Percentiles rank a stretch among this genome's conserved stretches.
phyloP scores from a whole-genome alignment of 257 asterid genomes.

The Jacaranda copaia region DNA sequence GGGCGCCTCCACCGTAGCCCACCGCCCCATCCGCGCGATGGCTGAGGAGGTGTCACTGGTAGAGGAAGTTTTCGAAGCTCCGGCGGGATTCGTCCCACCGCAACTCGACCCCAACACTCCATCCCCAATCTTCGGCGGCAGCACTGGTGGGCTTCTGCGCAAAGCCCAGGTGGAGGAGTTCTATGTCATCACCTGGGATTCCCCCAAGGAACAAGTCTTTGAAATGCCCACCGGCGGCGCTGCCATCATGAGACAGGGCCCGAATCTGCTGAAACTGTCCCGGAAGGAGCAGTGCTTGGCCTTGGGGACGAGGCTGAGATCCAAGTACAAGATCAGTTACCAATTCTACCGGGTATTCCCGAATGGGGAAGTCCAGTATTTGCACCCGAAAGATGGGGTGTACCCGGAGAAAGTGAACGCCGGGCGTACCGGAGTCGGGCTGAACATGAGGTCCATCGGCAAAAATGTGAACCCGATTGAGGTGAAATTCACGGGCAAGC shows the following conservation, averaged over 20 bases:
- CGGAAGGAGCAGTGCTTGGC: constrained; percentile 96
- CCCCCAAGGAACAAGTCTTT: constrained; percentile 93
- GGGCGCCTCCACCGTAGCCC: constrained; percentile 22
- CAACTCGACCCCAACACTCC: constrained; percentile 92
- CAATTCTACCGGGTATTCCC: constrained; percentile 94
- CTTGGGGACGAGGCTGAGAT: constrained; percentile 79
- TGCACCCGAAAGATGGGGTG: constrained; percentile 98
- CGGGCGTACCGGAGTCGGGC: constrained; percentile 87
- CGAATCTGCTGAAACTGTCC: constrained; percentile 82
- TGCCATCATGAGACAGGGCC: constrained; percentile 92
- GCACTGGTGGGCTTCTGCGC: constrained; percentile 91
- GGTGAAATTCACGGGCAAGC: constrained; percentile 93
- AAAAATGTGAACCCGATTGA: constrained; percentile 82
- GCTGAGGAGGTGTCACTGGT: constrained; percentile 59
- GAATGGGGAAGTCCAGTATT: constrained; percentile 88
- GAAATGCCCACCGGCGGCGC: constrained; percentile 99
- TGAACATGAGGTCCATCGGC: constrained; percentile 76
- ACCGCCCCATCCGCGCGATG: constrained; percentile 70
- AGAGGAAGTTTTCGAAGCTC: constrained; percentile 51
- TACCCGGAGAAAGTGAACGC: constrained; percentile 96
- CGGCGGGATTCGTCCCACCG: constrained; percentile 93
- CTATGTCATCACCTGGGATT: constrained; percentile 93
- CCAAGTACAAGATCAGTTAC: constrained; percentile 91
- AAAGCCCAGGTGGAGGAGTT: constrained; percentile 96
- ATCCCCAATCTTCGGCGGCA: constrained; percentile 93